Evolutionary conservation across 2,329 filamentous ascomycete species (phyloP).

Genomic region (Monosporascus sp.): DNA sequence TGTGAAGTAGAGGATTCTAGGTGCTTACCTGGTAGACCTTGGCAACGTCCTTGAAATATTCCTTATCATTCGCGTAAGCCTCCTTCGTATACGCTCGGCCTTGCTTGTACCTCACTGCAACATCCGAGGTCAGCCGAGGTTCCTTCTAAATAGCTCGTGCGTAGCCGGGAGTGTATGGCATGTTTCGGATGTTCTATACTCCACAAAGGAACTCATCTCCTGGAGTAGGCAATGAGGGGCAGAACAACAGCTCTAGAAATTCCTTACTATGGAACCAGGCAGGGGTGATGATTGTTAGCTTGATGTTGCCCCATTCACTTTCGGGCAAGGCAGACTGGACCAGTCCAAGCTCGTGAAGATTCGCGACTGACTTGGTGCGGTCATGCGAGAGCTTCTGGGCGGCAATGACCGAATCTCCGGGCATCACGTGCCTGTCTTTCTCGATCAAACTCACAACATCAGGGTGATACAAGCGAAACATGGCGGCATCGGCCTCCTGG

Average conservation of each 20-base stretch:
- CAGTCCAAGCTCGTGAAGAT: slow-evolving; percentile 44
- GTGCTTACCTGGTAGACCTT: slow-evolving; percentile 48
- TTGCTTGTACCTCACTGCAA: slow-evolving; percentile 42
- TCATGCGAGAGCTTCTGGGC: slow-evolving; percentile 41
- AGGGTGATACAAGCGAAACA: slow-evolving; percentile 51
- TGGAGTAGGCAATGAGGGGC: too few relatives aligned
- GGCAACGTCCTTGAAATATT: slow-evolving; percentile 61
- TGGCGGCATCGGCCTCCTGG: slow-evolving; percentile 43
- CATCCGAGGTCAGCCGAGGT: too few relatives aligned
- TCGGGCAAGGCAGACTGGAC: slow-evolving; percentile 41
- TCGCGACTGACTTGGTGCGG: slow-evolving; percentile 35
- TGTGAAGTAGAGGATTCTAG: not conserved
- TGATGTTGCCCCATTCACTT: slow-evolving; percentile 45
- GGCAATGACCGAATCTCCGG: slow-evolving; percentile 49
- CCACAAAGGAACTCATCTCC: too few relatives aligned
- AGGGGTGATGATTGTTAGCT: slow-evolving; percentile 49
- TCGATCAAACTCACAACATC: slow-evolving; percentile 50
- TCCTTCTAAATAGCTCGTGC: too few relatives aligned
- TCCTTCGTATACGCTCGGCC: slow-evolving; percentile 50
- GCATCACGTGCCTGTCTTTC: slow-evolving; percentile 48
- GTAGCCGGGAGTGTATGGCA: too few relatives aligned
- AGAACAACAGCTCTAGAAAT: too few relatives aligned
- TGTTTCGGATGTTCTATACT: too few relatives aligned
- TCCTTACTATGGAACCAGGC: slow-evolving; percentile 45
- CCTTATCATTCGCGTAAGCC: slow-evolving; percentile 50